A percentile compares a stretch with the other conserved stretches of the same genome.
phyloP scores from a whole-genome alignment of 805 yeast genomes.

The Wickerhamiella galacta region DNA sequence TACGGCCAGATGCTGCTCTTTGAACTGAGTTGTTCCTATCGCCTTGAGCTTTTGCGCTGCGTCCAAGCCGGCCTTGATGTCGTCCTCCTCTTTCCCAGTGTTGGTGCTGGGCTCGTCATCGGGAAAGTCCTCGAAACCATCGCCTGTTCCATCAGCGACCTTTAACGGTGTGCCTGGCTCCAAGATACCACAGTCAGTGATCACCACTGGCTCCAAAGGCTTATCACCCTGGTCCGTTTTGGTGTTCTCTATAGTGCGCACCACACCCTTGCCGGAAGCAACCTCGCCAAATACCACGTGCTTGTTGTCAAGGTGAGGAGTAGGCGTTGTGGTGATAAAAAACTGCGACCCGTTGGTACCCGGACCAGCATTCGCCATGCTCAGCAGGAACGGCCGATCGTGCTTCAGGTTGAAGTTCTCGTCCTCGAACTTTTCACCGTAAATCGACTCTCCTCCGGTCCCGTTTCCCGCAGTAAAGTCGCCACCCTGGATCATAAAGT shows the following conservation, averaged over 20 bases:
- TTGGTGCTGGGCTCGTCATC: slow-evolving; percentile 59
- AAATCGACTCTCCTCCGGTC: slow-evolving; percentile 70
- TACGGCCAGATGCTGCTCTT: slow-evolving; percentile 37
- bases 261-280: slow-evolving; percentile 65
- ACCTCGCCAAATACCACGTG: slow-evolving; percentile 95
- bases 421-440: slow-evolving; percentile 78
- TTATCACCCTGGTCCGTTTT: slow-evolving; percentile 50
- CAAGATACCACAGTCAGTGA: slow-evolving; percentile 65
- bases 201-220: slow-evolving; percentile 54
- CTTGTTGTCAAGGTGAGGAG: slow-evolving; percentile 89
- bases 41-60: slow-evolving; percentile 54
- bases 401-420: slow-evolving; percentile 69
- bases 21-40: slow-evolving; percentile 62
- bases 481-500: slow-evolving; percentile 90
- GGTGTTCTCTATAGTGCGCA: slow-evolving; percentile 57
- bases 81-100: slow-evolving; percentile 32
- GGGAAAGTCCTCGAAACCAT: slow-evolving; percentile 56
- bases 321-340: slow-evolving; percentile 79
- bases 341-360: slow-evolving; percentile 93
- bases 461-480: slow-evolving; percentile 65
- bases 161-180: slow-evolving; percentile 35
- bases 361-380: slow-evolving; percentile 97
- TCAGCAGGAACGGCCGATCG: slow-evolving; percentile 69
- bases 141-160: slow-evolving; percentile 65
- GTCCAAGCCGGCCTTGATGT: slow-evolving; percentile 31